Percentiles rank a stretch among this genome's conserved stretches.
These are phyloP conservation scores for Backusella psychrophila DNA, from an alignment of 192 early-diverging fungal genomes.

Conservation along the genomic window DNA sequence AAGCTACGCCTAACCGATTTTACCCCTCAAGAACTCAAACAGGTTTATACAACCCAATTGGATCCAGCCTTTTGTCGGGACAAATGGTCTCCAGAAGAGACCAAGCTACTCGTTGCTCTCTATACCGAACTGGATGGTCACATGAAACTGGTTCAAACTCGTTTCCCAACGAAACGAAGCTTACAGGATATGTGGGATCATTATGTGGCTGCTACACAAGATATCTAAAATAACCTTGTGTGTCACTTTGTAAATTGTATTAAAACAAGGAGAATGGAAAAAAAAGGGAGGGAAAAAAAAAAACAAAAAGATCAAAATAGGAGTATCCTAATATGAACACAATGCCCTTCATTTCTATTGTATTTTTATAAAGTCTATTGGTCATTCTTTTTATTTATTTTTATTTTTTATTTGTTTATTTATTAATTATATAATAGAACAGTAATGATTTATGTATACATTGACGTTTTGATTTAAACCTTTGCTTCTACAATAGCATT, in stretches of 20 bases:
- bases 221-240: not conserved
- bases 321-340: not conserved
- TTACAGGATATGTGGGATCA: not conserved
- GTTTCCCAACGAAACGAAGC: not conserved
- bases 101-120: not conserved
- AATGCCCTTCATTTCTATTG: not conserved
- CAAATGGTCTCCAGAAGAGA: not conserved
- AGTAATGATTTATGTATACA: not conserved
- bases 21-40: not conserved
- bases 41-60: not conserved
- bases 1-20: not conserved
- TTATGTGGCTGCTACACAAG: not conserved
- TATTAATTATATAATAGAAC: not conserved
- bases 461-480: not conserved
- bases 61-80: not conserved
- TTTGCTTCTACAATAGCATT: not conserved
- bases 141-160: conserved; percentile 9
- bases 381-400: not conserved
- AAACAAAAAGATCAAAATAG: not conserved
- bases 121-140: not conserved
- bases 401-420: not conserved
- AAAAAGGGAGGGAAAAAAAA: not conserved
- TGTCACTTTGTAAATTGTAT: not conserved
- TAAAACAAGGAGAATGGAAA: not conserved
- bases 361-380: not conserved